A percentile compares a stretch with the other conserved stretches of the same genome.
Evolutionary conservation across 805 yeast species (phyloP).

Genomic region (Clavispora asparagi): DNA sequence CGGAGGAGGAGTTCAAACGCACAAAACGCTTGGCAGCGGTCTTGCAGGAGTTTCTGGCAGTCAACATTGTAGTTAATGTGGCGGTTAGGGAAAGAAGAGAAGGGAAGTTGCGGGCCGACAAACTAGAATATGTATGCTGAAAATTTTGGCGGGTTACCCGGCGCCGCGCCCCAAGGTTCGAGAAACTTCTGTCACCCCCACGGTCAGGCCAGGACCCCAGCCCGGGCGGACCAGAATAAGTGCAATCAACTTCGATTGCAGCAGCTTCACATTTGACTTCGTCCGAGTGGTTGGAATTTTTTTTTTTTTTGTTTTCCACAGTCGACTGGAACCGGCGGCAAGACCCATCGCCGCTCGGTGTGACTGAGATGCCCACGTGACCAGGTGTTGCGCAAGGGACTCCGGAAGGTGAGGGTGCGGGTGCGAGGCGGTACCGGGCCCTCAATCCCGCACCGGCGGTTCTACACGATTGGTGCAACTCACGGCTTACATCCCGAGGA

Average conservation of each 20-base stretch:
- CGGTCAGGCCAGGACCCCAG: background rate
- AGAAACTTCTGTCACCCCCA: conserved; percentile 9
- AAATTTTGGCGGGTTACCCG: conserved; percentile 22
- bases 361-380: background rate
- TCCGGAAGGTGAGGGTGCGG: background rate
- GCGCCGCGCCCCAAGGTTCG: conserved; percentile 11
- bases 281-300: too few species aligned
- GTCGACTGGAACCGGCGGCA: too few species aligned
- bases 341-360: too few species aligned
- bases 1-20: conserved; percentile 16
- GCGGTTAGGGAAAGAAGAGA: background rate
- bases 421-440: background rate
- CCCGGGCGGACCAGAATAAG: background rate
- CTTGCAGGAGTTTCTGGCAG: conserved; percentile 37
- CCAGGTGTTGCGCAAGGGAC: background rate
- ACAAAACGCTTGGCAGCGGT: conserved; percentile 33
- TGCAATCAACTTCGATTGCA: too few species aligned
- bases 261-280: too few species aligned
- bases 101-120: conserved; percentile 12
- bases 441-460: background rate
- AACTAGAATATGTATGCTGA: conserved; percentile 1
- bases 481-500: background rate
- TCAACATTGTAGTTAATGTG: conserved; percentile 26
- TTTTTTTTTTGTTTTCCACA: too few species aligned
- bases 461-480: background rate